Evolutionary conservation across 2,329 filamentous ascomycete genomes (phyloP).

Genomic region (Sarocladiaceae sp.): DNA sequence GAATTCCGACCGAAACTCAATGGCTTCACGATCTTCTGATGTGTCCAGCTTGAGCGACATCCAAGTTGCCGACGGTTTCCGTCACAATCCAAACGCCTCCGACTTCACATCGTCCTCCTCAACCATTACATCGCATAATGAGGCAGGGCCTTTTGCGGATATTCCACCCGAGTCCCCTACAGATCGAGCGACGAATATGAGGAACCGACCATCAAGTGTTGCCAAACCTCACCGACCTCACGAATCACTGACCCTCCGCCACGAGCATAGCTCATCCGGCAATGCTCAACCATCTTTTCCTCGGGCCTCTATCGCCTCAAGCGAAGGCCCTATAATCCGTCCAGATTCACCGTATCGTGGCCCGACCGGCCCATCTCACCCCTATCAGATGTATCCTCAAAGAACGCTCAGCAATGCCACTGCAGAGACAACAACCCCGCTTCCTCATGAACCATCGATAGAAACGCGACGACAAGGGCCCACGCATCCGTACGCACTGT

Average conservation of each 20-base stretch:
- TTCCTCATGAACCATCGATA: constrained; percentile 13
- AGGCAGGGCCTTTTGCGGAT: constrained; percentile 17
- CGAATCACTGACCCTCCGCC: constrained; percentile 47
- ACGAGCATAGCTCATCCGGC: constrained; percentile 37
- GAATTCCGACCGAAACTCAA: constrained; percentile 18
- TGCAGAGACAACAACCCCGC: background rate
- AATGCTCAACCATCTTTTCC: constrained; percentile 12
- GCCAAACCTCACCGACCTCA: constrained; percentile 46
- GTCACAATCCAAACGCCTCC: constrained; percentile 25
- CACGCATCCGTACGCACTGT: constrained; percentile 82
- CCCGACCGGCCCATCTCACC: constrained; percentile 70
- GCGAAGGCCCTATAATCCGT: constrained; percentile 32
- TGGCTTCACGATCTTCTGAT: constrained; percentile 20
- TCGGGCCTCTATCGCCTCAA: constrained; percentile 19
- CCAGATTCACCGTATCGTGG: constrained; percentile 63
- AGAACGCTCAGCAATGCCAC: constrained; percentile 55
- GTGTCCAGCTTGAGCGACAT: constrained; percentile 45
- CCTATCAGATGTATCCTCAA: constrained; percentile 82
- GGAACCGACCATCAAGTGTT: constrained; percentile 48
- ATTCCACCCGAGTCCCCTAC: constrained; percentile 1
- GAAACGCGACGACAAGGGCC: constrained; percentile 66
- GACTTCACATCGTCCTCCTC: constrained; percentile 14
- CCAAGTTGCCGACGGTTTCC: constrained; percentile 50
- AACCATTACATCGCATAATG: constrained; percentile 17
- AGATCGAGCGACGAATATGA: constrained; percentile 14